Evolutionary conservation across 495 filamentous ascomycete species (phyloP).

Genomic region (Chaetomium tenue): DNA sequence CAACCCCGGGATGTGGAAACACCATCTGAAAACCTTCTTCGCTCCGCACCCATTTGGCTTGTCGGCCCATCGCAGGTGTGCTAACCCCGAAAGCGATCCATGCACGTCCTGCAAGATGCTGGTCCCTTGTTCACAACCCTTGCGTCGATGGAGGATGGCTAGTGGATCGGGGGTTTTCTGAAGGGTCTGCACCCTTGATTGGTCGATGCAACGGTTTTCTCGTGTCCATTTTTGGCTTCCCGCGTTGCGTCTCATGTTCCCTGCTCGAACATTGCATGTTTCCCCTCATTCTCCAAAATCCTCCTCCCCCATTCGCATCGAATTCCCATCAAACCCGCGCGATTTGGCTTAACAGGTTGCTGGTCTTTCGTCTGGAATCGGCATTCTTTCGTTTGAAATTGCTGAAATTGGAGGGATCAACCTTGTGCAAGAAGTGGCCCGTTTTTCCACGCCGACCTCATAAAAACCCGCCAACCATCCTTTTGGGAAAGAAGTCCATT

Average conservation of each 20-base stretch:
- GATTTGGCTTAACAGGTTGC: not conserved
- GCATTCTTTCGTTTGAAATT: not conserved
- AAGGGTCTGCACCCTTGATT: constrained; percentile 35
- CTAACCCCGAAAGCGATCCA: not conserved
- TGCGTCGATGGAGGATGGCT: constrained; percentile 22
- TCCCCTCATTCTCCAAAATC: not conserved
- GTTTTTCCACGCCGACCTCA: not conserved
- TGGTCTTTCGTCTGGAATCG: not conserved
- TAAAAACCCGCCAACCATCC: not conserved
- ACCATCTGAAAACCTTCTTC: not conserved
- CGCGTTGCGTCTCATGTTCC: constrained; percentile 22
- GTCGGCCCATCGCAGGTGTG: constrained; percentile 2
- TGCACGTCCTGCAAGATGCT: not conserved
- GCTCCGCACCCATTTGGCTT: not conserved
- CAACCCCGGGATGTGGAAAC: too few relatives aligned
- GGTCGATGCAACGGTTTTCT: constrained; percentile 52
- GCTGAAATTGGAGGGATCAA: not conserved
- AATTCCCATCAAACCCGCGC: not conserved
- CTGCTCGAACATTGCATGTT: not conserved
- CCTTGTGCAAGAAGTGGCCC: not conserved
- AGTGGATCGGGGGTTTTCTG: constrained; percentile 28
- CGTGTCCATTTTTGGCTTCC: constrained; percentile 53
- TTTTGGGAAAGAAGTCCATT: not conserved
- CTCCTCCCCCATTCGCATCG: not conserved
- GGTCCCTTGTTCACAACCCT: not conserved